phyloP scores from a whole-genome alignment of 73 alveolate genomes.

The Symbiodinium natans region DNA sequence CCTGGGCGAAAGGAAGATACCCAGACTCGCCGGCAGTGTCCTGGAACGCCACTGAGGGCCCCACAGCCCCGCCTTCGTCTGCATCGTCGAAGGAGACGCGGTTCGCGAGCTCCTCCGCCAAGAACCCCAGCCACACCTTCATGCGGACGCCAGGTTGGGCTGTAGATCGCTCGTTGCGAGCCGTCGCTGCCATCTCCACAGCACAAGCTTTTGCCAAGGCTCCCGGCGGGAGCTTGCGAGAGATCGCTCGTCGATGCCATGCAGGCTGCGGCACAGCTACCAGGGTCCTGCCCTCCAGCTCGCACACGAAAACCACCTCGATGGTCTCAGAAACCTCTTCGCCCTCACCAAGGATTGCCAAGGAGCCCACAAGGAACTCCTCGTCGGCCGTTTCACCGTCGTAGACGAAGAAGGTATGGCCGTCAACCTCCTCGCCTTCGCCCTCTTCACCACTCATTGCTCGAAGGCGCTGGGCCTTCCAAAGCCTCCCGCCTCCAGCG shows the following conservation, averaged over 20 bases:
- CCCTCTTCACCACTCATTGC: neutral
- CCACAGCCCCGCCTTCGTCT: neutral
- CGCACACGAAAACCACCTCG: neutral
- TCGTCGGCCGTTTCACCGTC: neutral
- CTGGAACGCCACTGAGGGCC: neutral
- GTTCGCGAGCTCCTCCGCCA: neutral
- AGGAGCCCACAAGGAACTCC: neutral
- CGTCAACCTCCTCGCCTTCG: neutral
- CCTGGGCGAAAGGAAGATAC: neutral
- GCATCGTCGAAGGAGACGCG: too few species aligned
- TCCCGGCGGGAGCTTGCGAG: neutral
- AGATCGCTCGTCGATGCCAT: neutral
- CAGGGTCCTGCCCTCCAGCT: neutral
- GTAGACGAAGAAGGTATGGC: neutral
- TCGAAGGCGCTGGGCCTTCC: neutral
- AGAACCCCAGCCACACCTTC: slow-evolving; percentile 21
- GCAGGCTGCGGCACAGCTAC: neutral
- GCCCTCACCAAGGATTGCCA: neutral
- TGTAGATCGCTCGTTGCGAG: too few species aligned
- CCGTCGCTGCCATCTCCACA: neutral
- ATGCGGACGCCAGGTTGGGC: neutral
- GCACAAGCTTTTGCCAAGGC: neutral
- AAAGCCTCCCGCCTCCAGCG: neutral
- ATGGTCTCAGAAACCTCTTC: neutral
- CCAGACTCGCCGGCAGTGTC: neutral